Evolutionary conservation across 192 early-diverging fungal species (phyloP).

Genomic region (Haplosporangium gracile): DNA sequence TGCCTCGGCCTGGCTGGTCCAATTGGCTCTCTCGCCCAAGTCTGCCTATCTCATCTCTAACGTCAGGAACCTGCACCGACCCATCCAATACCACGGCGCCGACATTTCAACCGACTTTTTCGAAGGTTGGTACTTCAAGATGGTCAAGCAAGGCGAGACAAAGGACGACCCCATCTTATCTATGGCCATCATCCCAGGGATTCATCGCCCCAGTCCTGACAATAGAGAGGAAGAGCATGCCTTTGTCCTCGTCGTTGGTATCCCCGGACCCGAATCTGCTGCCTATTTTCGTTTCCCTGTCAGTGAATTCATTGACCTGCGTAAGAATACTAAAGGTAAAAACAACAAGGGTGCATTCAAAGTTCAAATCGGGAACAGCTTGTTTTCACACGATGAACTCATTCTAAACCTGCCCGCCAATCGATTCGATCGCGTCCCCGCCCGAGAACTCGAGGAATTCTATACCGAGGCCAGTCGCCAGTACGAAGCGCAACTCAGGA

Average conservation of each 20-base stretch:
- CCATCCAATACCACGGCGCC: slow-evolving; percentile 53
- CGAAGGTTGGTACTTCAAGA: slow-evolving; percentile 65
- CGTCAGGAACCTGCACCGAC: slow-evolving; percentile 29
- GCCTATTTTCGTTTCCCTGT: slow-evolving; percentile 60
- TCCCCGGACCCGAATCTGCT: slow-evolving; percentile 19
- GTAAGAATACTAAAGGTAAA: slow-evolving; percentile 1
- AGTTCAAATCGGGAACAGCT: slow-evolving; percentile 37
- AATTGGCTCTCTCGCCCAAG: slow-evolving; percentile 13
- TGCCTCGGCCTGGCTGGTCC: slow-evolving; percentile 11
- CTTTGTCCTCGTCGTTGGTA: slow-evolving; percentile 55
- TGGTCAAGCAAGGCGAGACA: slow-evolving; percentile 18
- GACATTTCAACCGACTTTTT: slow-evolving; percentile 50
- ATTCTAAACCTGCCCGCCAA: slow-evolving; percentile 44
- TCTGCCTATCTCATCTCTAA: slow-evolving; percentile 32
- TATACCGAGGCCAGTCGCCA: slow-evolving; percentile 12
- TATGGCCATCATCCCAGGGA: slow-evolving; percentile 59
- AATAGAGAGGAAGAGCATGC: slow-evolving; percentile 45
- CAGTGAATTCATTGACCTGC: slow-evolving; percentile 45
- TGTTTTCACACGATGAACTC: slow-evolving; percentile 56
- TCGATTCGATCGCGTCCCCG: slow-evolving; percentile 49
- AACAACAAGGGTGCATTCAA: slow-evolving; percentile 12
- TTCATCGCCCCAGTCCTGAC: slow-evolving; percentile 37
- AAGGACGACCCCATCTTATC: slow-evolving; percentile 15
- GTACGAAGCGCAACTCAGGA: slow-evolving; percentile 12
- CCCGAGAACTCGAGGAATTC: slow-evolving; percentile 45